Percentiles rank a stretch among this genome's conserved stretches.
phyloP scores from a whole-genome alignment of 2,329 filamentous ascomycete genomes.

The Sclerotinia subarctica region DNA sequence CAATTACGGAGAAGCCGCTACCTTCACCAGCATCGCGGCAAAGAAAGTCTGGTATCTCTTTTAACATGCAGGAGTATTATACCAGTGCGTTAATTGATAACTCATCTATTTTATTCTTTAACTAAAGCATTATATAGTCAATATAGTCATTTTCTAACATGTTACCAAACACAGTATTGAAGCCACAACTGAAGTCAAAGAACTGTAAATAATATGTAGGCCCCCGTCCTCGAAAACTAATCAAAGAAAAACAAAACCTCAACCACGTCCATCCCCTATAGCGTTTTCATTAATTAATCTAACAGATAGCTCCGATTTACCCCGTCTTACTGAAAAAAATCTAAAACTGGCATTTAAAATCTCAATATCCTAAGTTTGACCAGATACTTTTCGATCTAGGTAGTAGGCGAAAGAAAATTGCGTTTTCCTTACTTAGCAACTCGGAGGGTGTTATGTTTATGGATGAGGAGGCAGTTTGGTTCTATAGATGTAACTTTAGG shows the following conservation, averaged over 20 bases:
- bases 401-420: too few species aligned
- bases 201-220: not conserved
- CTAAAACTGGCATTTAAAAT: not conserved
- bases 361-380: too few species aligned
- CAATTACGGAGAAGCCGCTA: slow-evolving; percentile 50
- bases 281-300: not conserved
- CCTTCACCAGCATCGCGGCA: slow-evolving; percentile 43
- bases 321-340: not conserved
- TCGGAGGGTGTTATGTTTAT: too few species aligned
- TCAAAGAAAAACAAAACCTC: not conserved
- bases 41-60: slow-evolving; percentile 13
- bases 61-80: not conserved
- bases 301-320: not conserved
- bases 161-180: not conserved
- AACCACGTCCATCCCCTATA: rapidly evolving
- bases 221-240: too few species aligned
- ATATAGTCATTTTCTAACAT: not conserved
- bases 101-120: not conserved
- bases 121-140: not conserved
- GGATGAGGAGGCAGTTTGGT: too few species aligned
- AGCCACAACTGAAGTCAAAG: not conserved
- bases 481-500: too few species aligned
- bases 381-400: too few species aligned
- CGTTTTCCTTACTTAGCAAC: too few species aligned
- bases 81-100: not conserved